These are phyloP conservation scores for Phaeomoniella chlamydospora DNA, from an alignment of 2,329 filamentous ascomycete species.

Conservation along the genomic window DNA sequence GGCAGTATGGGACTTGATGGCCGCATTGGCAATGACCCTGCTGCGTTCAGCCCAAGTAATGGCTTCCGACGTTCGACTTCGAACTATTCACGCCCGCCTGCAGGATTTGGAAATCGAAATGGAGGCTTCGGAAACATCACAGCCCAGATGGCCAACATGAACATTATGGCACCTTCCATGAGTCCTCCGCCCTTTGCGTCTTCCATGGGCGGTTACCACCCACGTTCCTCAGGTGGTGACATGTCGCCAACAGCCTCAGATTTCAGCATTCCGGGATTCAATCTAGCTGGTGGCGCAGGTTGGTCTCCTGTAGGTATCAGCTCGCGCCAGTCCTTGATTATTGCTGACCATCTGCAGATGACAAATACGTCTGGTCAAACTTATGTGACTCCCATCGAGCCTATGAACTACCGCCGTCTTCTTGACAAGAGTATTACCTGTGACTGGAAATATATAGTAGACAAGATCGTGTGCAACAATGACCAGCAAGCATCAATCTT, in stretches of 20 bases:
- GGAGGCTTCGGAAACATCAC: background rate
- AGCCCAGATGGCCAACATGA: background rate
- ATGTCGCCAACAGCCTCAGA: slow-evolving; percentile 62
- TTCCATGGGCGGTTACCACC: slow-evolving; percentile 30
- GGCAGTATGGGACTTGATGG: slow-evolving; percentile 16
- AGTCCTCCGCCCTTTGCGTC: background rate
- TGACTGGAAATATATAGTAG: slow-evolving; percentile 98
- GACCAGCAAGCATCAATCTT: slow-evolving; percentile 99
- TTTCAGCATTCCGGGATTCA: slow-evolving; percentile 35
- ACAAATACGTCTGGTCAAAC: slow-evolving; percentile 48
- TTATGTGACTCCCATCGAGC: slow-evolving; percentile 76
- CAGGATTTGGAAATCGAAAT: slow-evolving; percentile 14
- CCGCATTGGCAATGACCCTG: slow-evolving; percentile 17
- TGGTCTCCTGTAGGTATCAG: slow-evolving; percentile 4
- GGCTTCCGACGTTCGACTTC: slow-evolving; percentile 15
- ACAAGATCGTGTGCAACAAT: slow-evolving; percentile 98
- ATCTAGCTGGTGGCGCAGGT: slow-evolving; percentile 1
- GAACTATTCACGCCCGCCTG: slow-evolving; percentile 16
- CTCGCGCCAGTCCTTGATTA: slow-evolving; percentile 3
- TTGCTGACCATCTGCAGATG: slow-evolving; percentile 21
- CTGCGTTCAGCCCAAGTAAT: slow-evolving; percentile 13
- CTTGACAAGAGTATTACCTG: slow-evolving; percentile 92
- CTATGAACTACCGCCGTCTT: slow-evolving; percentile 87
- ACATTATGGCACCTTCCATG: background rate
- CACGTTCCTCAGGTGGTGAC: slow-evolving; percentile 46